Evolutionary conservation across 2,329 filamentous ascomycete species (phyloP), one percentile per base, ranked within the genome.

Genomic region (Fusarium beomiforme): DNA sequence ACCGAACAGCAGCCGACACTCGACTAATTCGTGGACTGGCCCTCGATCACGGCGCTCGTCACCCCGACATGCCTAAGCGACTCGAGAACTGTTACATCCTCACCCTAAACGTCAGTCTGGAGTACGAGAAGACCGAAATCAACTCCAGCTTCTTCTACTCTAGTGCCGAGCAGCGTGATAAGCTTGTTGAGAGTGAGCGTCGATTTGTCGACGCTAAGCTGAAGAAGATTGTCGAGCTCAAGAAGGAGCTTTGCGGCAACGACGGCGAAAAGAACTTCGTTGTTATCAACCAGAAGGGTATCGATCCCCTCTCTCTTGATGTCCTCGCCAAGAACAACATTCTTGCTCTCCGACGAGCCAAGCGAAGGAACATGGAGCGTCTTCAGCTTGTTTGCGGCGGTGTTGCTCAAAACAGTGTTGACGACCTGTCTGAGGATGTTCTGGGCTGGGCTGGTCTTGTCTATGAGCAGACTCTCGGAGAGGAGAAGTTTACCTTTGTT

Each of bases 141-240:
- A 99, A 99, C 89, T 98, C 95, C 42, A 91, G 95, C 55, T 99
- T 99, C 87, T 99, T 97, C 88, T 99, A 99, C 85, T 97, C 93
- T 37, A 97, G 91, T 79, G 96, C 96, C 31, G 95, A 98, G 74
- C 96, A 99, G 85, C 90, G 96, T 74, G 96, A 98, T 78, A 99
- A 98, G 87, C 90, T 99, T 42, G 96, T 99, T 14, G 96, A 98
- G 85, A 97, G 94, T 78, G 96, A 99, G 85, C 92, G 96, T 71
- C 90, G 93, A 69, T 98, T 98, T 77, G 94, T 99, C 47, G 96
- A 99, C 78, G 91, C 96, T 72, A 99, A 98, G 87, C 85, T 99
- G 75, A 92, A 94, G 83, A 98, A 97, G 87, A 98, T 99, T 80
- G 93, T 99, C 16, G 95, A 98, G 75, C 86, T 99, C 72, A 99